phyloP scores from a whole-genome alignment of 2,329 filamentous ascomycete genomes.

The Tolypocladium cylindrosporum region DNA sequence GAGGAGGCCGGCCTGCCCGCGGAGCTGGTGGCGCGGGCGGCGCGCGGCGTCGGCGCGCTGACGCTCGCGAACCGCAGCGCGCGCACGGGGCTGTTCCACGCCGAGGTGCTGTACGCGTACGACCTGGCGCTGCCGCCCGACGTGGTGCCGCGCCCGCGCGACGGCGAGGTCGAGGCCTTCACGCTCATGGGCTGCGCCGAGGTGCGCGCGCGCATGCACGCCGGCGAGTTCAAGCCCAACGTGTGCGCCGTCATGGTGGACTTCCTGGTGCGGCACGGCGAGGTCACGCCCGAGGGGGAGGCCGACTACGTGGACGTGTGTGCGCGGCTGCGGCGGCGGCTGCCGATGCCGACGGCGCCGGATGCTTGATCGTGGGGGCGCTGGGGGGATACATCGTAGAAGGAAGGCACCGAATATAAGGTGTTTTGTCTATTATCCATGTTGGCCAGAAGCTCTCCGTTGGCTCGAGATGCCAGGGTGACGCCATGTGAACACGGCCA shows the following conservation, averaged over 20 bases:
- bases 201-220: constrained; percentile 51
- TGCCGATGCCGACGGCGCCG: constrained; percentile 28
- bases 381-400: too few relatives aligned
- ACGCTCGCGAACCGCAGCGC: constrained; percentile 22
- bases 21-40: constrained; percentile 13
- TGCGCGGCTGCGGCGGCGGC: constrained; percentile 29
- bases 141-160: constrained; percentile 55
- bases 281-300: constrained; percentile 64
- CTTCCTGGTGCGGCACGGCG: constrained; percentile 69
- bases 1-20: constrained; percentile 53
- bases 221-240: constrained; percentile 76
- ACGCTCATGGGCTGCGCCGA: constrained; percentile 51
- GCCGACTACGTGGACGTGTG: constrained; percentile 60
- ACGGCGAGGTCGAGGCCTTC: constrained; percentile 73
- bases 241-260: constrained; percentile 70
- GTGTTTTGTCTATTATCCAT: too few relatives aligned
- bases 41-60: constrained; percentile 20
- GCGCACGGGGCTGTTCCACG: constrained; percentile 19
- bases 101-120: constrained; percentile 55
- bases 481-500: too few relatives aligned
- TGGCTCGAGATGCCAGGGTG: too few relatives aligned
- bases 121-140: constrained; percentile 56
- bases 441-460: too few relatives aligned
- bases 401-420: too few relatives aligned
- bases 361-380: constrained; percentile 4